These are phyloP conservation scores for Apodospora peruviana DNA, from an alignment of 495 filamentous ascomycete genomes.

Conservation along the genomic window DNA sequence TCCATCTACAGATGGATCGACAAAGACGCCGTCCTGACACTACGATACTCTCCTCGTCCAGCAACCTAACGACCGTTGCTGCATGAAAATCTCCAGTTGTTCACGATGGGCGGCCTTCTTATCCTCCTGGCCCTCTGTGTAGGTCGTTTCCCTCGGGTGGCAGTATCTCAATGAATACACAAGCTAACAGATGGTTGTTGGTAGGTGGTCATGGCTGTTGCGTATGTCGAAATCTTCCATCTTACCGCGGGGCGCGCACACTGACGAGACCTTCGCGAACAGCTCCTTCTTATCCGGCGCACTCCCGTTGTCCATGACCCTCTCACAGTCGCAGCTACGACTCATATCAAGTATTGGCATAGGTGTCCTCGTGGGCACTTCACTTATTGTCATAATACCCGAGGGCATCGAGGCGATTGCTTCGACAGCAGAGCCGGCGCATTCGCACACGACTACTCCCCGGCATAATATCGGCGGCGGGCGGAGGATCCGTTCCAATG, in stretches of 20 bases:
- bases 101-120: slow-evolving; percentile 69
- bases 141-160: slow-evolving; percentile 8
- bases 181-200: slow-evolving; percentile 12
- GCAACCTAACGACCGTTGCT: background rate
- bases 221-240: slow-evolving; percentile 53
- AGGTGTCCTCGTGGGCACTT: slow-evolving; percentile 90
- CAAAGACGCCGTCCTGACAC: background rate
- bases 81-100: background rate
- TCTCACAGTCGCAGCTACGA: slow-evolving; percentile 84
- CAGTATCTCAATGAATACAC: background rate
- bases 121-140: slow-evolving; percentile 72
- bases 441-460: slow-evolving; percentile 28
- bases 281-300: slow-evolving; percentile 95
- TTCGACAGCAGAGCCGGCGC: slow-evolving; percentile 44
- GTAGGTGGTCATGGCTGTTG: slow-evolving; percentile 82
- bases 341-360: slow-evolving; percentile 89
- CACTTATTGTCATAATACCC: slow-evolving; percentile 93
- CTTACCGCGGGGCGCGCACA: slow-evolving; percentile 15
- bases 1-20: too few relatives aligned
- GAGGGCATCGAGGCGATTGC: slow-evolving; percentile 93
- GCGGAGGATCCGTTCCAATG: slow-evolving; percentile 2
- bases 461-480: slow-evolving; percentile 6
- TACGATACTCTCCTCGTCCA: background rate
- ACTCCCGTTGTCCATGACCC: slow-evolving; percentile 81
- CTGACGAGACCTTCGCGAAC: slow-evolving; percentile 13